These are phyloP conservation scores for Pouteria campechiana DNA, from an alignment of 179 eudicot genomes.

Conservation along the genomic window DNA sequence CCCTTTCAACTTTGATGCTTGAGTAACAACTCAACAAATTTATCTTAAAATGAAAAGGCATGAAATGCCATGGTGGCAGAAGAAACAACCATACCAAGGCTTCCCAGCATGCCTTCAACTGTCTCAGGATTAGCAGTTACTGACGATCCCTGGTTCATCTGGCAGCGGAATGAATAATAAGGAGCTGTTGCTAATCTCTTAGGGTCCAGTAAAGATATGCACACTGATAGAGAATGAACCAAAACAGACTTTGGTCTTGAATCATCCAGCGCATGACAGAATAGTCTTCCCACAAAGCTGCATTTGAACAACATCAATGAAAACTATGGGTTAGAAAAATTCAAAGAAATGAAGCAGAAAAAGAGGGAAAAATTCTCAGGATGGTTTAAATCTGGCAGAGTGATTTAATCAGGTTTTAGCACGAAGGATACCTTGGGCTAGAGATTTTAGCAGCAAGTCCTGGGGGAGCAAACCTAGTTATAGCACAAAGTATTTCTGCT, in stretches of 20 bases:
- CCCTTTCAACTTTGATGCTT: too few relatives aligned
- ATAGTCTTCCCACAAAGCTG: constrained; percentile 85
- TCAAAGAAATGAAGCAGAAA: too few relatives aligned
- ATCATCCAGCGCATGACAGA: constrained; percentile 79
- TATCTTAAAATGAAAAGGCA: too few relatives aligned
- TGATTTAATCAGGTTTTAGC: too few relatives aligned
- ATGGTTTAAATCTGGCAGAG: too few relatives aligned
- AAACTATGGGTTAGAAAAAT: too few relatives aligned
- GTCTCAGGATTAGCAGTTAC: constrained; percentile 63
- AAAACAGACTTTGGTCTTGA: constrained; percentile 88
- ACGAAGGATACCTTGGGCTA: constrained; percentile 66
- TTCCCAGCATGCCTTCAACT: constrained; percentile 83
- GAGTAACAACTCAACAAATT: too few relatives aligned
- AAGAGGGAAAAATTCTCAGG: too few relatives aligned
- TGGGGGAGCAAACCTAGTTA: constrained; percentile 81
- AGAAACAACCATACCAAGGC: constrained; percentile 54
- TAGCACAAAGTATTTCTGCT: constrained; percentile 88
- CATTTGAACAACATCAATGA: too few relatives aligned
- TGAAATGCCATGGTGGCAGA: too few relatives aligned
- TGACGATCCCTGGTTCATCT: constrained; percentile 50
- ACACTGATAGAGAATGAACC: constrained; percentile 78
- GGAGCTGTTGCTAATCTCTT: constrained; percentile 59
- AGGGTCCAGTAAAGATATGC: constrained; percentile 93
- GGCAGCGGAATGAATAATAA: constrained; percentile 60
- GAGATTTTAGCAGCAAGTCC: constrained; percentile 76